Conservation (phyloP, 2,329 filamentous ascomycete genomes). For the Aspergillus ustus region DNA sequence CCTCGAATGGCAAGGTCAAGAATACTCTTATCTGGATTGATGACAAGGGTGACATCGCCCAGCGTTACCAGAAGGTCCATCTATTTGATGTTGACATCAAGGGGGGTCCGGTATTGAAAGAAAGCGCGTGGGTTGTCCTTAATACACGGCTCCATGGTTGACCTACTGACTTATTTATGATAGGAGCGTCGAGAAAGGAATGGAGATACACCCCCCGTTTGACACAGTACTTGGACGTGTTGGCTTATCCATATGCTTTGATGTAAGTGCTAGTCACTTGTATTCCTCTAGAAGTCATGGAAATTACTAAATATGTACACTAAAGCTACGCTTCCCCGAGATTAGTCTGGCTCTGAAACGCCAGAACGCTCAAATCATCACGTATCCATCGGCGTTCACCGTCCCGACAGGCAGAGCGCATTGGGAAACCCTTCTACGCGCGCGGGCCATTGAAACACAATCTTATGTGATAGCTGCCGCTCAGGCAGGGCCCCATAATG, state of each 20-base stretch:
- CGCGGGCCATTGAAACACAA: slow-evolving; percentile 87
- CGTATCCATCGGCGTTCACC: slow-evolving; percentile 91
- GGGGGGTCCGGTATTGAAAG: slow-evolving; percentile 62
- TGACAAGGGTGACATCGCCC: slow-evolving; percentile 60
- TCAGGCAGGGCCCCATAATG: slow-evolving; percentile 76
- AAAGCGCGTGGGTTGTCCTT: slow-evolving; percentile 55
- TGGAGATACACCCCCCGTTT: slow-evolving; percentile 69
- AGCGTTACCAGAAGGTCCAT: slow-evolving; percentile 85
- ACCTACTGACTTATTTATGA: neutral
- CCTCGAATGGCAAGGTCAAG: slow-evolving; percentile 57
- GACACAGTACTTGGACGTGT: slow-evolving; percentile 74
- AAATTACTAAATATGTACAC: neutral
- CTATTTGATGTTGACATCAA: slow-evolving; percentile 76
- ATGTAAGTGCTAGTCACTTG: slow-evolving; percentile 52
- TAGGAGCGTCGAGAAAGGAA: slow-evolving; percentile 70
- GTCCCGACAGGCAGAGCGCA: slow-evolving; percentile 82
- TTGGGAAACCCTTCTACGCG: slow-evolving; percentile 79
- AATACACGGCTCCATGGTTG: neutral
- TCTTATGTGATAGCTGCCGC: slow-evolving; percentile 86
- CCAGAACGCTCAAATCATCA: slow-evolving; percentile 73
- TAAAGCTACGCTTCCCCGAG: slow-evolving; percentile 77
- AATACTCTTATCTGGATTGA: slow-evolving; percentile 72
- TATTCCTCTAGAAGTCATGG: neutral
- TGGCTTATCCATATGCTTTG: slow-evolving; percentile 86
- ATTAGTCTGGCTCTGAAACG: slow-evolving; percentile 69